These are phyloP conservation scores for Cyclotella choctawhatcheeana DNA, from an alignment of 108 stramenopile genomes.

Conservation along the genomic window DNA sequence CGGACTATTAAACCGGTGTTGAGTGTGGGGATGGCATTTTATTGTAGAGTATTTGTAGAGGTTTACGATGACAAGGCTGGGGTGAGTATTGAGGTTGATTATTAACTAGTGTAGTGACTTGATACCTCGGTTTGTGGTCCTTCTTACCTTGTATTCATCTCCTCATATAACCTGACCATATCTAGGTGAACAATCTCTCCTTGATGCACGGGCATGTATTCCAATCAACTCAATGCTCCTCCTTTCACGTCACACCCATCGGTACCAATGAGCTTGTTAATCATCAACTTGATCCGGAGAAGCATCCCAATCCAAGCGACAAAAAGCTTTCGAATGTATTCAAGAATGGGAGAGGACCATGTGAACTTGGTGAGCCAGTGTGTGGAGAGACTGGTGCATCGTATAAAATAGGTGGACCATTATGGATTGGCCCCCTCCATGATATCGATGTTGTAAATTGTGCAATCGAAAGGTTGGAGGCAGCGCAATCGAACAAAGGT, in stretches of 20 bases:
- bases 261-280: slow-evolving; percentile 44
- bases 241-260: slow-evolving; percentile 84
- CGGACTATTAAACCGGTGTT: slow-evolving; percentile 91
- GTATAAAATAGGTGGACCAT: slow-evolving; percentile 93
- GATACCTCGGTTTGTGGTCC: too few relatives aligned
- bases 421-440: slow-evolving; percentile 96
- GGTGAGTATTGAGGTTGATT: slow-evolving; percentile 52
- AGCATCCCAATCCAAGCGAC: slow-evolving; percentile 58
- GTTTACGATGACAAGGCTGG: slow-evolving; percentile 89
- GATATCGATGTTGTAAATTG: slow-evolving; percentile 79
- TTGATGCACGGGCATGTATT: slow-evolving; percentile 86
- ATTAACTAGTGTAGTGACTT: too few relatives aligned
- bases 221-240: slow-evolving; percentile 94
- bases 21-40: slow-evolving; percentile 96
- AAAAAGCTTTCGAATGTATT: slow-evolving; percentile 65
- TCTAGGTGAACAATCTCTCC: slow-evolving; percentile 74
- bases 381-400: slow-evolving; percentile 81
- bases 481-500: slow-evolving; percentile 34
- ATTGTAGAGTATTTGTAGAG: slow-evolving; percentile 97
- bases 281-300: slow-evolving; percentile 47
- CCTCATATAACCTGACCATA: neutral
- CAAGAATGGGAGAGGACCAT: slow-evolving; percentile 53
- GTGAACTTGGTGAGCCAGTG: slow-evolving; percentile 27
- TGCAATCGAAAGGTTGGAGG: slow-evolving; percentile 75
- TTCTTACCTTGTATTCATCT: too few relatives aligned